Evolutionary conservation across 495 filamentous ascomycete species (phyloP), one percentile per base, ranked within the genome.

Genomic region (Hypoxylon fragiforme): DNA sequence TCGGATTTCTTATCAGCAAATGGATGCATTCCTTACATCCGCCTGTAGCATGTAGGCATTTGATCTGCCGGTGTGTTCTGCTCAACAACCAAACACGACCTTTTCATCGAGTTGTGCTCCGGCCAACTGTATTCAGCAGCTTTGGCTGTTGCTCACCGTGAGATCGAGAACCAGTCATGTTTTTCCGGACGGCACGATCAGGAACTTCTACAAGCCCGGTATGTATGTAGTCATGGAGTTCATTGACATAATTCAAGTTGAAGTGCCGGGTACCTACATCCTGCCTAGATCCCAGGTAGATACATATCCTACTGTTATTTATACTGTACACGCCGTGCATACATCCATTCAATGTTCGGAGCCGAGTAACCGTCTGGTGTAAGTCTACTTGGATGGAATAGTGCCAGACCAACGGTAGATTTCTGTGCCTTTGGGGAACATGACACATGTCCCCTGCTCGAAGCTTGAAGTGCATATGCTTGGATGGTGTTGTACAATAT

Each of bases 391-490:
- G 49, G 41, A 28, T 9, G 36, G 46, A 44, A 28, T 32, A 46
- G n/a, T 48, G 44, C 44, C 44, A 48, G 42, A 14, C 32, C 7
- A 39, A 21, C 41, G 55, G 43, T 52, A 50, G 24, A 21, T 24
- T 46, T 19, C 22, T 49, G 31, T 48, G 43, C 43, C 20, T 22
- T 22, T 37, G n/a, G 22, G 19, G 26, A 22, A 40, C 49, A 53
- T 53, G 11, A 36, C 35, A 52, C 48, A 31, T 53, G 55, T 51
- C 18, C 37, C 32, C 42, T 22, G 58, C 47, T 42, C 48, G 51
- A 57, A 62, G 47, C 52, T 56, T 61, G 46, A 52, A 48, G 43
- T 36, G 47, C 20, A 40, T 44, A 48, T 15, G 43, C 47, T n/a
- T 52, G 30, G 41, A 61, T 54, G 37, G 37, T 7, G 37, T 35